phyloP scores from a whole-genome alignment of 108 stramenopile species.

The Discostella stelligeroides region DNA sequence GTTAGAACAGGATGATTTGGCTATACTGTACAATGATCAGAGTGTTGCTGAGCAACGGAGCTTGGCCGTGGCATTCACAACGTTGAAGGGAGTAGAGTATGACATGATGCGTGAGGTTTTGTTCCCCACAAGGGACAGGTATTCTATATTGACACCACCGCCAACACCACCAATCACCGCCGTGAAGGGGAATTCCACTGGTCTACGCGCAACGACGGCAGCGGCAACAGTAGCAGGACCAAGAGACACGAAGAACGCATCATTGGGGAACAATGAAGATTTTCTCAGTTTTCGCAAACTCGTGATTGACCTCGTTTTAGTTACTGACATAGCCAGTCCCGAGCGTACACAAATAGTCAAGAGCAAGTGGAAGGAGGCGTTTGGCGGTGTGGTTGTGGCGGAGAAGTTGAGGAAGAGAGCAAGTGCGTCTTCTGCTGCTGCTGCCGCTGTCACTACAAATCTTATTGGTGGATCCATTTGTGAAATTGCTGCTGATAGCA shows the following conservation, averaged over 20 bases:
- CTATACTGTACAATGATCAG: constrained; percentile 81
- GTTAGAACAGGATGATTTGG: constrained; percentile 46
- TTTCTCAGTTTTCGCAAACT: constrained; percentile 65
- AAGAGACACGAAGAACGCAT: background rate
- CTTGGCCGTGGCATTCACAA: constrained; percentile 68
- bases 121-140: constrained; percentile 28
- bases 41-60: constrained; percentile 74
- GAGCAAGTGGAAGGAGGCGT: constrained; percentile 83
- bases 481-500: too few relatives aligned
- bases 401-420: constrained; percentile 20
- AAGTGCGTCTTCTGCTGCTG: too few relatives aligned
- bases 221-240: background rate
- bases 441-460: too few relatives aligned
- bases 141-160: background rate
- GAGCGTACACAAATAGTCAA: constrained; percentile 75
- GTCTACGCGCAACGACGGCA: too few relatives aligned
- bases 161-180: too few relatives aligned
- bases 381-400: constrained; percentile 61
- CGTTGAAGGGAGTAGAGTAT: constrained; percentile 54
- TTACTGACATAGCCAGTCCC: constrained; percentile 61
- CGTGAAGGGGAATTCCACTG: too few relatives aligned
- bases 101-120: constrained; percentile 45
- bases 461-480: too few relatives aligned
- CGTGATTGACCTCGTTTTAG: constrained; percentile 58
- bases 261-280: constrained; percentile 29